Evolutionary conservation across 768 basidiomycete genomes (phyloP).

Genomic region (Lactarius psammicola): DNA sequence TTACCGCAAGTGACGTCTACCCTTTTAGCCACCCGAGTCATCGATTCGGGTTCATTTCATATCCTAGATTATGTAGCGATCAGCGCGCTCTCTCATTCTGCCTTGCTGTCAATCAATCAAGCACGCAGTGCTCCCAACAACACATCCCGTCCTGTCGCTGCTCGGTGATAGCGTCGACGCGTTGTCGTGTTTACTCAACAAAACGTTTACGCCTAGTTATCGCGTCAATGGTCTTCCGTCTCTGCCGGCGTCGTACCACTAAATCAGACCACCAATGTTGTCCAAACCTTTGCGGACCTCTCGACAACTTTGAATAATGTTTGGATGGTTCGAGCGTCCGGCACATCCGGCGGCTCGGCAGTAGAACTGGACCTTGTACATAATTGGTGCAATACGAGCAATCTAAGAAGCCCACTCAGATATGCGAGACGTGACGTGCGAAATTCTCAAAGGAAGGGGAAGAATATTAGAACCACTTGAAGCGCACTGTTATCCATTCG

Average conservation of each 20-base stretch:
- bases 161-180: not conserved
- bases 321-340: not conserved
- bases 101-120: no score
- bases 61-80: not conserved
- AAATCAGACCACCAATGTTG: not conserved
- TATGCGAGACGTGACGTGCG: not conserved
- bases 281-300: not conserved
- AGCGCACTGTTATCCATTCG: not conserved
- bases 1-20: conserved; percentile 1
- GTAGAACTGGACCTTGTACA: not conserved
- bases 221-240: not conserved
- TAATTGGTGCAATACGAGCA: not conserved
- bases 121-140: not conserved
- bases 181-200: not conserved
- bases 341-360: not conserved
- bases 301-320: not conserved
- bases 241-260: not conserved
- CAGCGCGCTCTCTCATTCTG: not conserved
- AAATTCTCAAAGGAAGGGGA: not conserved
- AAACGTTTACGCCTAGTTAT: not conserved
- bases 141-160: not conserved
- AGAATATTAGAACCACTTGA: not conserved
- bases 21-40: not conserved
- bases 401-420: not conserved
- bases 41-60: not conserved